phyloP scores from a whole-genome alignment of 805 yeast species.

The Groenewaldozyma tartarivorans region DNA sequence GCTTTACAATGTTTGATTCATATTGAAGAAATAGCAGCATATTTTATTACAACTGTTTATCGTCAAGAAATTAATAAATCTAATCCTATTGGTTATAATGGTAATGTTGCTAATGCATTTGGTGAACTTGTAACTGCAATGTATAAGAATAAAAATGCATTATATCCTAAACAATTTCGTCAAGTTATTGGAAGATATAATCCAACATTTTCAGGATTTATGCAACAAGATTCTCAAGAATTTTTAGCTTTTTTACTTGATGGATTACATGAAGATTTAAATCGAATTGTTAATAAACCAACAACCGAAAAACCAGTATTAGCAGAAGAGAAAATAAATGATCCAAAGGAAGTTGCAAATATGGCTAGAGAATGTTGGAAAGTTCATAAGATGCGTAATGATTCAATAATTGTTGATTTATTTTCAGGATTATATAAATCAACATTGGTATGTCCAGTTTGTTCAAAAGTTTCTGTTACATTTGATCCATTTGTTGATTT shows the following conservation, averaged over 20 bases:
- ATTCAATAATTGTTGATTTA: constrained; percentile 73
- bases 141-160: constrained; percentile 29
- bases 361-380: constrained; percentile 76
- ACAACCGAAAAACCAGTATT: constrained; percentile 80
- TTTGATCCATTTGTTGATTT: constrained; percentile 91
- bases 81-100: constrained; percentile 82
- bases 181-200: constrained; percentile 69
- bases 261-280: constrained; percentile 86
- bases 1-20: constrained; percentile 84
- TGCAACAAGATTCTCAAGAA: constrained; percentile 93
- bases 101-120: constrained; percentile 72
- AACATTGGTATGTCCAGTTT: constrained; percentile 78
- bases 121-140: constrained; percentile 55
- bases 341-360: constrained; percentile 37
- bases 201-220: constrained; percentile 66
- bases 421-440: constrained; percentile 90
- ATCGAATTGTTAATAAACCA: constrained; percentile 74
- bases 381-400: constrained; percentile 68
- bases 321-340: constrained; percentile 48
- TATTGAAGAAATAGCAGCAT: constrained; percentile 70
- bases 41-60: constrained; percentile 49
- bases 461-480: constrained; percentile 70
- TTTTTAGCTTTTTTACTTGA: constrained; percentile 80
- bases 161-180: constrained; percentile 71
- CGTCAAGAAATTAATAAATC: constrained; percentile 56